A percentile compares a stretch with the other conserved stretches of the same genome.
phyloP scores from a whole-genome alignment of 2,329 filamentous ascomycete genomes.

The Amauroascus verrucosus region DNA sequence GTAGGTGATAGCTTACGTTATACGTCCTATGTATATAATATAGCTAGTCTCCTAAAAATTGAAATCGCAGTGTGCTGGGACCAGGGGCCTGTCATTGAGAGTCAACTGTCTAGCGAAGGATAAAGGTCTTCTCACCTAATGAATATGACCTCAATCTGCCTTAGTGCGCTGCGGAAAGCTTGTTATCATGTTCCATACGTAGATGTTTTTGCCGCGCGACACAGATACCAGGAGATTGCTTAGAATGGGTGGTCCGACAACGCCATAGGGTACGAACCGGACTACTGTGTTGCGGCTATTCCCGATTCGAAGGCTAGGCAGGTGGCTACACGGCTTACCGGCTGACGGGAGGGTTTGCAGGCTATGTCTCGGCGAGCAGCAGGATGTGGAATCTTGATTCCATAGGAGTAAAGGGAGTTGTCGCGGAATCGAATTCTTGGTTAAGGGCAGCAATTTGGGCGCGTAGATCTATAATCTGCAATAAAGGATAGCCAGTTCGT shows the following conservation, averaged over 20 bases:
- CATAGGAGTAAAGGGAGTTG: slow-evolving; percentile 66
- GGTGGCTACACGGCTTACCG: slow-evolving; percentile 81
- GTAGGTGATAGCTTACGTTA: too few relatives aligned
- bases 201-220: slow-evolving; percentile 71
- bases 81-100: slow-evolving; percentile 68
- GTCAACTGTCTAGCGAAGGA: slow-evolving; percentile 73
- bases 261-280: slow-evolving; percentile 75
- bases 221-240: slow-evolving; percentile 80
- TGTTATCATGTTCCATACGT: slow-evolving; percentile 87
- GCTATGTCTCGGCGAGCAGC: slow-evolving; percentile 81
- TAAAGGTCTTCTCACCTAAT: slow-evolving; percentile 87
- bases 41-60: background rate
- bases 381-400: slow-evolving; percentile 73
- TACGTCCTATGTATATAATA: too few relatives aligned
- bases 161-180: slow-evolving; percentile 89
- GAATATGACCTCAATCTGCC: slow-evolving; percentile 74
- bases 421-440: slow-evolving; percentile 72
- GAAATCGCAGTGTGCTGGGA: slow-evolving; percentile 71
- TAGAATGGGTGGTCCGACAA: slow-evolving; percentile 64
- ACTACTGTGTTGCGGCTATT: slow-evolving; percentile 88
- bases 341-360: slow-evolving; percentile 71
- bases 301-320: slow-evolving; percentile 82
- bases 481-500: background rate
- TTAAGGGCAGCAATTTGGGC: slow-evolving; percentile 62
- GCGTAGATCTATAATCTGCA: slow-evolving; percentile 86